Evolutionary conservation across 2,329 filamentous ascomycete genomes (phyloP).

Genomic region (Colletotrichum orchidophilum): DNA sequence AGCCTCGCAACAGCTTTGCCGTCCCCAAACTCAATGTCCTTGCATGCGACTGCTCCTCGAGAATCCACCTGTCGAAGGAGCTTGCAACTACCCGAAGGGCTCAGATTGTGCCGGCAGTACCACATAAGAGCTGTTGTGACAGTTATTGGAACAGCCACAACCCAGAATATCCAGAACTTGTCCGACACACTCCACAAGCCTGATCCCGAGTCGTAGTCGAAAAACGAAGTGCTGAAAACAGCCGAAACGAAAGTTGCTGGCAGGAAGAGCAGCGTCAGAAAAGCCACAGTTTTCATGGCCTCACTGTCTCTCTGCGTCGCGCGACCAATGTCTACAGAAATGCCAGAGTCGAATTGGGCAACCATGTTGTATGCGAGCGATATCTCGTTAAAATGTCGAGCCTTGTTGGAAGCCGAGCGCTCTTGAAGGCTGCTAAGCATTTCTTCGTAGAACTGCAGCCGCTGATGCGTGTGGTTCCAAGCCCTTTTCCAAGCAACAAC

Average conservation of each 20-base stretch:
- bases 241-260: constrained; percentile 61
- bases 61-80: background rate
- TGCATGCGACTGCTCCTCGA: background rate
- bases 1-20: background rate
- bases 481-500: constrained; percentile 1
- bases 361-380: constrained; percentile 59
- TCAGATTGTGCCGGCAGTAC: constrained; percentile 25
- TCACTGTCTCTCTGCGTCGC: constrained; percentile 56
- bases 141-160: constrained; percentile 42
- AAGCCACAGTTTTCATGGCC: constrained; percentile 61
- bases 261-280: constrained; percentile 58
- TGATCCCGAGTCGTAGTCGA: constrained; percentile 41
- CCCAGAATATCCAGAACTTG: constrained; percentile 50
- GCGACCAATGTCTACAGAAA: constrained; percentile 50
- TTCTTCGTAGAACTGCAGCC: constrained; percentile 45
- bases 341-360: constrained; percentile 50
- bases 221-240: constrained; percentile 58
- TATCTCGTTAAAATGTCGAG: constrained; percentile 64
- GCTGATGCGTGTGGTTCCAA: constrained; percentile 39
- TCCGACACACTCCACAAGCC: constrained; percentile 41
- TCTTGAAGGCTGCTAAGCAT: constrained; percentile 46
- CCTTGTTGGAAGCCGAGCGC: constrained; percentile 50
- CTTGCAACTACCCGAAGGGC: background rate
- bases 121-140: constrained; percentile 35
- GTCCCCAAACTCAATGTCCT: background rate